Conservation (phyloP, 345 rosid species). For the Eucalyptus brandiana region DNA sequence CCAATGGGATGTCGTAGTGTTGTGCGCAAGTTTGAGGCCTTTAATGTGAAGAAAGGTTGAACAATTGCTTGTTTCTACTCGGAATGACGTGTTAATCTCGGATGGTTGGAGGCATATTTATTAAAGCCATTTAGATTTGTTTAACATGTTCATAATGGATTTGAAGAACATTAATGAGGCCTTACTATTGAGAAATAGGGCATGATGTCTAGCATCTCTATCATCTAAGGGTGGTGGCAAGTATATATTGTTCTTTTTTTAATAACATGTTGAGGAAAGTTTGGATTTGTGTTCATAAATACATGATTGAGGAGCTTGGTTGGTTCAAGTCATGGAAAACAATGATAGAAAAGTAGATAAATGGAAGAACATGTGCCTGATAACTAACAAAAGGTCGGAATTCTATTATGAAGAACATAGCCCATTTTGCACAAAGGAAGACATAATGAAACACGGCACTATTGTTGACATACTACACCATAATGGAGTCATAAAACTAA, state of each 20-base stretch:
- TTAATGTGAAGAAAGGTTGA: background rate
- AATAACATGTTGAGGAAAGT: background rate
- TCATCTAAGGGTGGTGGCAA: background rate
- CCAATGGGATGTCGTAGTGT: background rate
- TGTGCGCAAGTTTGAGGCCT: background rate
- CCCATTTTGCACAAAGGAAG: no score
- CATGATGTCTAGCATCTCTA: background rate
- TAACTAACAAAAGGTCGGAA: no score
- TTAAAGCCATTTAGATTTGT: background rate
- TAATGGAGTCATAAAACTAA: background rate
- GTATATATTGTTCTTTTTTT: no score
- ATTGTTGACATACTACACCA: background rate
- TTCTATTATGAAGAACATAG: background rate
- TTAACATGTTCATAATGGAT: background rate
- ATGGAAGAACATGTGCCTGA: background rate
- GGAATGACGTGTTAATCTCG: fast-evolving
- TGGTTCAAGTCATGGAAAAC: background rate
- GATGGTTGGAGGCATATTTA: background rate
- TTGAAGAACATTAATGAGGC: background rate
- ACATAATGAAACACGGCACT: background rate
- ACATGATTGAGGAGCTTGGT: background rate
- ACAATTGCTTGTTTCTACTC: background rate
- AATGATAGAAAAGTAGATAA: background rate
- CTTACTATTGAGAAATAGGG: background rate
- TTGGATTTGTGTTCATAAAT: background rate